phyloP scores from a whole-genome alignment of 306 rosid species.

The Cucumis sativus region DNA sequence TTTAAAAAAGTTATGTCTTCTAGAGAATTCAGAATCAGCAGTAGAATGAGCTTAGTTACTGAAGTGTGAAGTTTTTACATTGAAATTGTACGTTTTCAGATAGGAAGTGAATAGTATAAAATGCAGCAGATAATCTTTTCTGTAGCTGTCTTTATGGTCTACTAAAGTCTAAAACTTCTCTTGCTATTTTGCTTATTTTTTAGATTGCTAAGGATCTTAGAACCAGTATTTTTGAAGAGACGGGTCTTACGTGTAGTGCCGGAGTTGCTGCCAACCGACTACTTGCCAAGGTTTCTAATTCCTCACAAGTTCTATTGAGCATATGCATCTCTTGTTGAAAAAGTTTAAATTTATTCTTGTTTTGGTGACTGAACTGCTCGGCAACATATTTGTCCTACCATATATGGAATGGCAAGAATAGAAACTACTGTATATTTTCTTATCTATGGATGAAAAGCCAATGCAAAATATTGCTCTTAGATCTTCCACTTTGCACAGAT shows the following conservation, averaged over 20 bases:
- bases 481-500: not conserved
- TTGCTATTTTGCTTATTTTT: slow-evolving; percentile 9
- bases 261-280: slow-evolving; percentile 90
- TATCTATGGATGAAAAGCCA: not conserved
- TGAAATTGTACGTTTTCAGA: not conserved
- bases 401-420: not conserved
- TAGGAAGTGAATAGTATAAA: not conserved
- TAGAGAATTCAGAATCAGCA: not conserved
- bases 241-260: slow-evolving; percentile 92
- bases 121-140: not conserved
- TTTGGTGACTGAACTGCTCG: not conserved
- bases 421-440: not conserved
- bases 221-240: slow-evolving; percentile 52
- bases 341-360: not conserved
- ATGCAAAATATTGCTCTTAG: not conserved
- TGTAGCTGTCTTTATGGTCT: not conserved
- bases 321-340: not conserved
- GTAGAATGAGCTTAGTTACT: not conserved
- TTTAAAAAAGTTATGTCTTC: not conserved
- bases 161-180: slow-evolving; percentile 1
- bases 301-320: not conserved
- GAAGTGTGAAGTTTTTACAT: not conserved
- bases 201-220: slow-evolving; percentile 83
- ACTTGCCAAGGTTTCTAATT: slow-evolving; percentile 65
- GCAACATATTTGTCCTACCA: not conserved